Evolutionary conservation across 2,329 filamentous ascomycete genomes (phyloP).

Genomic region (Aspergillus brasiliensis): DNA sequence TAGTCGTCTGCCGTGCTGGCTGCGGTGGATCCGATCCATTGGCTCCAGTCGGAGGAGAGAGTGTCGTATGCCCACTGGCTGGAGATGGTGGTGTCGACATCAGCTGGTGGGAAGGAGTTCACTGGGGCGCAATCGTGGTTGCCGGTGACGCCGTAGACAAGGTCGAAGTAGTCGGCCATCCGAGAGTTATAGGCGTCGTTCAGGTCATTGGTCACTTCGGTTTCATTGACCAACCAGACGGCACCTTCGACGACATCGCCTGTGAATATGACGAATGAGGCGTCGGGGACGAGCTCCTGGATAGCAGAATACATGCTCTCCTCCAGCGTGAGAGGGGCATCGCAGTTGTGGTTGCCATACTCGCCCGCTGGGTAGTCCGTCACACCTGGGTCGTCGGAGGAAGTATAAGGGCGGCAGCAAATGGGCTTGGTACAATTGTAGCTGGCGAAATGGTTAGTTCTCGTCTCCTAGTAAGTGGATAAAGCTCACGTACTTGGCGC

Average conservation of each 20-base stretch:
- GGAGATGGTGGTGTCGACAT: slow-evolving; percentile 40
- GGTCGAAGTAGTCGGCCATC: slow-evolving; percentile 46
- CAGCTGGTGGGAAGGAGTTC: slow-evolving; percentile 52
- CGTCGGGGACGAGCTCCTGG: slow-evolving; percentile 41
- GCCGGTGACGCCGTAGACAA: slow-evolving; percentile 56
- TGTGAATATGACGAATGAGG: slow-evolving; percentile 60
- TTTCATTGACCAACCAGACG: slow-evolving; percentile 40
- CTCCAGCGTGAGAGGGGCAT: slow-evolving; percentile 54
- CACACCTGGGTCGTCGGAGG: slow-evolving; percentile 42
- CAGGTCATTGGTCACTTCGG: slow-evolving; percentile 41
- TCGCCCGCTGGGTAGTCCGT: slow-evolving; percentile 54
- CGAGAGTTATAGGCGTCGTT: slow-evolving; percentile 48
- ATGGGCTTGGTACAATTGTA: slow-evolving; percentile 58
- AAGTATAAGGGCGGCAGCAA: slow-evolving; percentile 58
- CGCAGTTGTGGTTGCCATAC: slow-evolving; percentile 57
- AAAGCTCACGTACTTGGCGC: slow-evolving; percentile 44
- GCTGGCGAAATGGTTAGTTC: slow-evolving; percentile 9
- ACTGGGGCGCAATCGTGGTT: slow-evolving; percentile 59
- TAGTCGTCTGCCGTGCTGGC: slow-evolving; percentile 42
- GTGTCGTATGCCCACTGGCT: slow-evolving; percentile 57
- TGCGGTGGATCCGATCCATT: slow-evolving; percentile 50
- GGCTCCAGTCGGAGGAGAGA: slow-evolving; percentile 50
- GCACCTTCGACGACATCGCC: slow-evolving; percentile 60
- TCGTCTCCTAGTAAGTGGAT: neutral
- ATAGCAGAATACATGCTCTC: slow-evolving; percentile 55